Evolutionary conservation across 179 eudicot genomes (phyloP), one percentile per base, ranked within the genome.

Genomic region (Patellifolia procumbens): DNA sequence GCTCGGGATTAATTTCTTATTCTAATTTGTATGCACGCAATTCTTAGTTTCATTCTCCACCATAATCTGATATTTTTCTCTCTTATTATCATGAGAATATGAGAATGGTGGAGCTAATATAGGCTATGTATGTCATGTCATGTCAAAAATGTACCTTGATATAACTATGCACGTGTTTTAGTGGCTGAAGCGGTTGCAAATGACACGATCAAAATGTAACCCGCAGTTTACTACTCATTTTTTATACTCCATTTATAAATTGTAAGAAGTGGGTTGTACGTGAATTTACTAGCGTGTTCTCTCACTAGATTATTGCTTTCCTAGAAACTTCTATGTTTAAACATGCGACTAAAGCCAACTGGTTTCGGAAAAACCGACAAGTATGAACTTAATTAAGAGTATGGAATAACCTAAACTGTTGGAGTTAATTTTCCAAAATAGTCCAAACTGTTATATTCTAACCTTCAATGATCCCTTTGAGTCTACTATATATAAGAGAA

Each of bases 101-200:
- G 31, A 60, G 20, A 59, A 51, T 52, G 75, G 65, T 53, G 63
- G 60, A 56, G 56, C 22, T 64, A 52, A 70, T n/a, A 74, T 81
- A 73, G 81, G 60, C 17, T 28, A 55, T 72, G 58, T 60, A 48
- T 72, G 10, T n/a, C 4, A 35, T 13, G 56, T 15, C 32, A 0
- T 9, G 32, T 60, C 48, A 20, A 63, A 35, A 37, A 19, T 0
- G 46, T 65, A 37, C 20, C 51, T 45, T 7, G 26, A 34, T 19
- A 20, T 72, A n/a, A n/a, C n/a, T n/a, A n/a, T n/a, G 13, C 20
- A 12, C 62, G 66, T 52, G 4, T 46, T n/a, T 28, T 62, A 74
- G 64, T 74, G 72, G 73, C 69, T 81, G 84, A 78, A 81, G 84
- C 11, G 80, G 79, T 74, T 78, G 71, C 56, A 77, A 60, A 29